phyloP scores from a whole-genome alignment of 345 rosid genomes.

The Melastoma malabathricum region DNA sequence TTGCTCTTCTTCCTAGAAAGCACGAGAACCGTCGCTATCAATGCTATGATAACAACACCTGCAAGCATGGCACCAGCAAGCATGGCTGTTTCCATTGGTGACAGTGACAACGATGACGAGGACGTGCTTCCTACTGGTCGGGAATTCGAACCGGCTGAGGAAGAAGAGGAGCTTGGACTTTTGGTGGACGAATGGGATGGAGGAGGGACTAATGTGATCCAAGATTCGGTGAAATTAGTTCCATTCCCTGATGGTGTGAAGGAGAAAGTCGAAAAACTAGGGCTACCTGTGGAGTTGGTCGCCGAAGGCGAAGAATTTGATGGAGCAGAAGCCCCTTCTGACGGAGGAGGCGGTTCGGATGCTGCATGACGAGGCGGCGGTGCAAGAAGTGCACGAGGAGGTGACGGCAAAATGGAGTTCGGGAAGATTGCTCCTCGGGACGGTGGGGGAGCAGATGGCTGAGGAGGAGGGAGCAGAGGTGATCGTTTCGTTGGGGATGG shows the following conservation, averaged over 20 bases:
- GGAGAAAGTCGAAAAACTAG: constrained; percentile 4
- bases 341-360: constrained; percentile 18
- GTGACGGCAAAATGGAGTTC: background rate
- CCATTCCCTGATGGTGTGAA: background rate
- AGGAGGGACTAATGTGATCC: background rate
- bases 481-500: constrained; percentile 1
- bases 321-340: constrained; percentile 10
- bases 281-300: constrained; percentile 4
- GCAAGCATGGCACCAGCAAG: constrained; percentile 30
- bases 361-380: constrained; percentile 12
- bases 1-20: constrained; percentile 34
- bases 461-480: constrained; percentile 14
- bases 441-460: constrained; percentile 6
- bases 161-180: constrained; percentile 12
- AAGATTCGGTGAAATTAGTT: too few relatives aligned
- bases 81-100: background rate
- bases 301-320: constrained; percentile 7
- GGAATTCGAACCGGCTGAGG: constrained; percentile 6
- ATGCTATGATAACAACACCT: constrained; percentile 33
- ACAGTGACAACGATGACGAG: constrained; percentile 1
- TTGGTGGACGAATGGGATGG: background rate
- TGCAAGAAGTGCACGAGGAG: constrained; percentile 3
- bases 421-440: background rate
- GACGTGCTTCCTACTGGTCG: constrained; percentile 10
- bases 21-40: constrained; percentile 30